Conservation (phyloP, 768 basidiomycete species). For the Floccularia luteovirens region DNA sequence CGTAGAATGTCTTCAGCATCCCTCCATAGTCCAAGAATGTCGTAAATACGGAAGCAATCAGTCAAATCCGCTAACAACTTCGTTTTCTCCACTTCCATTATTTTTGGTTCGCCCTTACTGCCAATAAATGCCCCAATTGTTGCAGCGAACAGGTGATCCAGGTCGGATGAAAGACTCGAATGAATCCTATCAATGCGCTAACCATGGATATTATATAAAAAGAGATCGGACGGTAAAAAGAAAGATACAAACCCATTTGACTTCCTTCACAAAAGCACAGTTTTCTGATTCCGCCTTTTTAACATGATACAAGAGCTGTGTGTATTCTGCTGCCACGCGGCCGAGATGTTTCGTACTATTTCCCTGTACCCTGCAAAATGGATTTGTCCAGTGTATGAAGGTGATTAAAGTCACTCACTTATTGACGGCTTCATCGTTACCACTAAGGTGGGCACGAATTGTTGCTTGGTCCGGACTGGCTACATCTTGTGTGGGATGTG, state of each 20-base stretch:
- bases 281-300: conserved; percentile 73
- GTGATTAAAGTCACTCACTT: too few species aligned
- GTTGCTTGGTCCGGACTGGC: conserved; percentile 23
- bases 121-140: conserved; percentile 47
- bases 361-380: conserved; percentile 38
- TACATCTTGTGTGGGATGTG: conserved; percentile 39
- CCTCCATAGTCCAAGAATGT: conserved; percentile 71
- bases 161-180: conserved; percentile 77
- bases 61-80: conserved; percentile 60
- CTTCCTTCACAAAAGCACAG: conserved; percentile 74
- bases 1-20: conserved; percentile 86
- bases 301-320: conserved; percentile 84
- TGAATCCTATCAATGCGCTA: conserved; percentile 80
- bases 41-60: conserved; percentile 78
- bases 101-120: conserved; percentile 37
- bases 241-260: conserved; percentile 69
- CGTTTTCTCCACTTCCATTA: conserved; percentile 55
- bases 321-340: conserved; percentile 87
- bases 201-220: conserved; percentile 3
- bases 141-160: conserved; percentile 73
- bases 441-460: conserved; percentile 22
- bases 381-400: conserved; percentile 16
- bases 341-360: conserved; percentile 74
- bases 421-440: conserved; percentile 34
- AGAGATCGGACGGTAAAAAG: conserved; percentile 4